Evolutionary conservation across 73 alveolate species (phyloP).

Genomic region (Paramecium octaurelia): DNA sequence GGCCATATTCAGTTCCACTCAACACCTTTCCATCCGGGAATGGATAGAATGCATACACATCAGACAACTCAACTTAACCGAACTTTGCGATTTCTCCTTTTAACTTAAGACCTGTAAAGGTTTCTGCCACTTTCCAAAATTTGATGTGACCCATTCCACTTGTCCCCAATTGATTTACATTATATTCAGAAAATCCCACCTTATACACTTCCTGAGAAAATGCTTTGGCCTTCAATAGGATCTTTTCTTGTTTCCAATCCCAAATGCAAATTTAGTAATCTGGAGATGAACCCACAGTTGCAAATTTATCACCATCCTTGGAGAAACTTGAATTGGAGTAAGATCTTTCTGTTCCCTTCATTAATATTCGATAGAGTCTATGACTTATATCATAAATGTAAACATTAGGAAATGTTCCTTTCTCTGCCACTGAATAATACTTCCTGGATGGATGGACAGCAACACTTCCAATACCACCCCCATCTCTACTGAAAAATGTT

Average conservation of each 20-base stretch:
- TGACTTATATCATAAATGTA: conserved; percentile 87
- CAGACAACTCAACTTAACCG: conserved; percentile 98
- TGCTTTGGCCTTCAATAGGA: conserved; percentile 96
- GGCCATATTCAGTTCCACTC: conserved; percentile 98
- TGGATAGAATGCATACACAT: conserved; percentile 92
- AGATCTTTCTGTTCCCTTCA: conserved; percentile 95
- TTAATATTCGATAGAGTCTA: conserved; percentile 93
- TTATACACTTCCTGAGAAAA: conserved; percentile 97
- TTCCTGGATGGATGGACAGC: conserved; percentile 93
- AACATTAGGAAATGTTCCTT: conserved; percentile 92
- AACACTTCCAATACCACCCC: conserved; percentile 96
- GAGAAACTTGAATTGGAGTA: conserved; percentile 92
- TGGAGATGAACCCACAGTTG: conserved; percentile 96
- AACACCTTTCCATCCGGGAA: conserved; percentile 99
- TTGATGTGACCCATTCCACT: conserved; percentile 99
- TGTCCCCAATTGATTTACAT: conserved; percentile 92
- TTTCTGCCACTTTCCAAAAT: conserved; percentile 99
- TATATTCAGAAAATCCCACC: conserved; percentile 90
- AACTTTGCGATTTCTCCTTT: conserved; percentile 99
- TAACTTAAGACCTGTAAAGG: conserved; percentile 99
- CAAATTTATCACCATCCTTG: conserved; percentile 85
- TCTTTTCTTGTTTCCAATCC: conserved; percentile 97
- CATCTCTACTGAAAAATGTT: conserved; percentile 86
- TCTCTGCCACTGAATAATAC: conserved; percentile 95
- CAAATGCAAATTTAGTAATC: conserved; percentile 98